These are phyloP conservation scores for Aciculoconidium aculeatum DNA, from an alignment of 805 yeast genomes.

Conservation along the genomic window DNA sequence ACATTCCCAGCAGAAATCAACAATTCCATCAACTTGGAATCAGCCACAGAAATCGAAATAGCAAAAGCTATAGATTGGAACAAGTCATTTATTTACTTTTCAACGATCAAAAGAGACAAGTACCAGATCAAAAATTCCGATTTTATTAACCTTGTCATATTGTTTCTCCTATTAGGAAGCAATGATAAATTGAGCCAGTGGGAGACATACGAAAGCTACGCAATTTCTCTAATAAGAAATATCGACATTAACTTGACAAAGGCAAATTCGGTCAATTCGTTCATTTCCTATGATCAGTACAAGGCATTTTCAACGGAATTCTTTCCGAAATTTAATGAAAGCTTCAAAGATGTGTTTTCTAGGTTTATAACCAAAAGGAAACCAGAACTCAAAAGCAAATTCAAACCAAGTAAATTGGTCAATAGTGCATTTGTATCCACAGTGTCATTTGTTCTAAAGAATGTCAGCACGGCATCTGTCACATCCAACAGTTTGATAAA, in stretches of 20 bases:
- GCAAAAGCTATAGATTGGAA: conserved; percentile 22
- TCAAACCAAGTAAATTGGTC: conserved; percentile 32
- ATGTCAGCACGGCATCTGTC: conserved; percentile 22
- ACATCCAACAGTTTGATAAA: conserved; percentile 46
- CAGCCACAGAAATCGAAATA: conserved; percentile 8
- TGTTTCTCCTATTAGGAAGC: conserved; percentile 42
- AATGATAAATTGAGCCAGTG: conserved; percentile 25
- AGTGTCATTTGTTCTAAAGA: conserved; percentile 27
- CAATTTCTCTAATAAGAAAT: conserved; percentile 43
- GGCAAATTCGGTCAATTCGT: conserved; percentile 11
- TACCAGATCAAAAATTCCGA: conserved; percentile 34
- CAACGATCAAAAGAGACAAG: conserved; percentile 35
- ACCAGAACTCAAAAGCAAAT: conserved; percentile 5
- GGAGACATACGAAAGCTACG: conserved; percentile 37
- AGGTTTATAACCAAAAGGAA: conserved; percentile 4
- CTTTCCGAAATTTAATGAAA: conserved; percentile 10
- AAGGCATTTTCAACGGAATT: conserved; percentile 1
- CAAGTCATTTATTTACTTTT: conserved; percentile 36
- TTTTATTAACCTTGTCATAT: conserved; percentile 41
- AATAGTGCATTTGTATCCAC: conserved; percentile 35
- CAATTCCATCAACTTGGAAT: conserved; percentile 8
- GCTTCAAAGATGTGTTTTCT: conserved; percentile 27
- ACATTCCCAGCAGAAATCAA: conserved; percentile 16
- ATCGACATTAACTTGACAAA: conserved; percentile 35
- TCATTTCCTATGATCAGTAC: conserved; percentile 15